Conservation (phyloP, 805 yeast species). For the Kodamaea restingae region DNA sequence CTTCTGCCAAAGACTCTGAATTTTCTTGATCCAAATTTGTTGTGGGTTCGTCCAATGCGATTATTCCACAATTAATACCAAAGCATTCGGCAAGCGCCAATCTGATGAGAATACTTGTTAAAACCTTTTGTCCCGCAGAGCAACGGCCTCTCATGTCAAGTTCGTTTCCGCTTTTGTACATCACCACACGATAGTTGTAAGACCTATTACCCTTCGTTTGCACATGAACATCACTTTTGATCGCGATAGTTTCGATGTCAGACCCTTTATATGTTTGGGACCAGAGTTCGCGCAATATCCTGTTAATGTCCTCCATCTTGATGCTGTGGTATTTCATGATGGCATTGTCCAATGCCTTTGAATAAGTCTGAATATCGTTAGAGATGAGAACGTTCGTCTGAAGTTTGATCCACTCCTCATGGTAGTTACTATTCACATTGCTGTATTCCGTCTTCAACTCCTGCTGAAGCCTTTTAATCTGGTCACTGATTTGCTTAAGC, state of each 20-base stretch:
- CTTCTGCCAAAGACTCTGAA: constrained; percentile 79
- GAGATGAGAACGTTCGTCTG: constrained; percentile 73
- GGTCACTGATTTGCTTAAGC: constrained; percentile 74
- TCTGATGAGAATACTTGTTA: constrained; percentile 88
- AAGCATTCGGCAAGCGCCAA: constrained; percentile 93
- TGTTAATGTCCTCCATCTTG: constrained; percentile 90
- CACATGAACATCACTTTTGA: constrained; percentile 69
- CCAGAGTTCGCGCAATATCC: constrained; percentile 89
- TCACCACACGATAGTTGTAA: constrained; percentile 89
- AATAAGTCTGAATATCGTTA: constrained; percentile 76
- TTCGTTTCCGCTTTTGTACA: constrained; percentile 89
- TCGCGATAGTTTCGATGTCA: constrained; percentile 87
- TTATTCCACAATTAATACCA: constrained; percentile 91
- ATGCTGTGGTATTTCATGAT: constrained; percentile 88
- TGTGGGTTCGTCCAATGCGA: constrained; percentile 96
- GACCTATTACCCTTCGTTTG: constrained; percentile 54
- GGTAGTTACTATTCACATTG: constrained; percentile 60
- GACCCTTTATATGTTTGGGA: constrained; percentile 90
- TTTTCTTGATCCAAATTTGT: constrained; percentile 90
- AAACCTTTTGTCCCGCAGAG: constrained; percentile 95
- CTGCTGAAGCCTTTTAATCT: constrained; percentile 47
- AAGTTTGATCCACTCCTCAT: constrained; percentile 66
- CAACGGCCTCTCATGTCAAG: constrained; percentile 98
- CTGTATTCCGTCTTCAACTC: constrained; percentile 72
- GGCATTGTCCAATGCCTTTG: constrained; percentile 85